Evolutionary conservation across 129 eudicot species (phyloP).

Genomic region (Lonicera japonica): DNA sequence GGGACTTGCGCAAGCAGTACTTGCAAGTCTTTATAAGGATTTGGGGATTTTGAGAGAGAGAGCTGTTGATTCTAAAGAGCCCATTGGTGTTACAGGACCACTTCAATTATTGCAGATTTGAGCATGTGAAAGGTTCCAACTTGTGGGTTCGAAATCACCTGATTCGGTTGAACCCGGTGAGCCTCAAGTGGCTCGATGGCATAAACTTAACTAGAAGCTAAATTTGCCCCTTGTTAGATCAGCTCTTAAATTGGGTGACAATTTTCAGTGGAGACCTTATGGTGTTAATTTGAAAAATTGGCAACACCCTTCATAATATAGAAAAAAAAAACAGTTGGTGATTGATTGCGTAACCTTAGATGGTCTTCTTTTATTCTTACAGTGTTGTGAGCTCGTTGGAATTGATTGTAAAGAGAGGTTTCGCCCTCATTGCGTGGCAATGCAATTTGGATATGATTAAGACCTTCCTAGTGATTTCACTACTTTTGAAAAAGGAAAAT

Average conservation of each 20-base stretch:
- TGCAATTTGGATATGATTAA: conserved; percentile 39
- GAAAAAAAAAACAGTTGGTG: conserved; percentile 11
- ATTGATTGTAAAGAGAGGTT: conserved; percentile 14
- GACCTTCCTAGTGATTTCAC: conserved; percentile 20
- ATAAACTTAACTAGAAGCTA: background rate
- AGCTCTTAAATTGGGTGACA: conserved; percentile 4
- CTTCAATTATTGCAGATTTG: conserved; percentile 28
- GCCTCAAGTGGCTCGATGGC: conserved; percentile 28
- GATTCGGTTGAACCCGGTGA: conserved; percentile 7
- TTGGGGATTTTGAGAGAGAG: conserved; percentile 14
- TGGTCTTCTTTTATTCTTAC: conserved; percentile 9
- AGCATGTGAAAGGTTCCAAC: conserved; percentile 29
- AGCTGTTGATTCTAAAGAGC: background rate
- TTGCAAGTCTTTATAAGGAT: conserved; percentile 34
- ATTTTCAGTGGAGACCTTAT: conserved; percentile 34
- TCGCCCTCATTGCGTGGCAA: conserved; percentile 27
- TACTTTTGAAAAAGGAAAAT: background rate
- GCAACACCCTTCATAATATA: conserved; percentile 8
- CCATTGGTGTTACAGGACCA: conserved; percentile 9
- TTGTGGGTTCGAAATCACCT: conserved; percentile 1
- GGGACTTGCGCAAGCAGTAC: conserved; percentile 44
- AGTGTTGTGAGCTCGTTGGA: conserved; percentile 19
- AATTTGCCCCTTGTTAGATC: background rate
- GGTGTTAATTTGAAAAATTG: conserved; percentile 17
- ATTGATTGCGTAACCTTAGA: background rate